A percentile compares a stretch with the other conserved stretches of the same genome.
Evolutionary conservation across 1,139 yeast species (phyloP).

Genomic region (Arxiozyma telluris): DNA sequence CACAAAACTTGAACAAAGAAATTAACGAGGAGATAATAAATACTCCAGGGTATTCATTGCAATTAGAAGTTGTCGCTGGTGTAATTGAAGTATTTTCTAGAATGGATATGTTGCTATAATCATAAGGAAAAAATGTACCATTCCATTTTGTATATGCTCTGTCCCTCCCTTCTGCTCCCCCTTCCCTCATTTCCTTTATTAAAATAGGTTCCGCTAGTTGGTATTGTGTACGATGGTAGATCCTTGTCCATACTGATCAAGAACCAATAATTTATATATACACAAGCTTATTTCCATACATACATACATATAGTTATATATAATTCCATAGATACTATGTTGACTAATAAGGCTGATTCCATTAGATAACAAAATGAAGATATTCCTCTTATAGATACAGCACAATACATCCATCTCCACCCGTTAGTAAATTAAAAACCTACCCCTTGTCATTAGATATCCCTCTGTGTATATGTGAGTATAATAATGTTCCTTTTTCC

Average conservation of each 20-base stretch:
- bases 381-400: neutral
- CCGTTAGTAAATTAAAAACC: too few species aligned
- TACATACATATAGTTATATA: neutral
- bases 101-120: constrained; percentile 37
- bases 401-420: neutral
- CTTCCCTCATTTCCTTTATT: neutral
- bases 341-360: neutral
- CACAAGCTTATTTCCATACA: neutral
- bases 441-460: neutral
- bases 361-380: neutral
- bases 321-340: neutral
- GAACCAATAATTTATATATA: neutral
- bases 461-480: neutral
- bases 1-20: constrained; percentile 65
- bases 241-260: neutral
- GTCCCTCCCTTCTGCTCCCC: too few species aligned
- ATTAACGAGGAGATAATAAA: constrained; percentile 56
- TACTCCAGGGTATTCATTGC: constrained; percentile 52
- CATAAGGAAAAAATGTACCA: too few species aligned
- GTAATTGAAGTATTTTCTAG: constrained; percentile 47
- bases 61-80: constrained; percentile 85
- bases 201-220: too few species aligned
- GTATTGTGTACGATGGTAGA: neutral
- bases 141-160: neutral
- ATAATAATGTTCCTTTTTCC: too few species aligned